Percentiles rank a stretch among this genome's conserved stretches.
Evolutionary conservation across 257 asterid genomes (phyloP).

Genomic region (Solanum paucissectum): DNA sequence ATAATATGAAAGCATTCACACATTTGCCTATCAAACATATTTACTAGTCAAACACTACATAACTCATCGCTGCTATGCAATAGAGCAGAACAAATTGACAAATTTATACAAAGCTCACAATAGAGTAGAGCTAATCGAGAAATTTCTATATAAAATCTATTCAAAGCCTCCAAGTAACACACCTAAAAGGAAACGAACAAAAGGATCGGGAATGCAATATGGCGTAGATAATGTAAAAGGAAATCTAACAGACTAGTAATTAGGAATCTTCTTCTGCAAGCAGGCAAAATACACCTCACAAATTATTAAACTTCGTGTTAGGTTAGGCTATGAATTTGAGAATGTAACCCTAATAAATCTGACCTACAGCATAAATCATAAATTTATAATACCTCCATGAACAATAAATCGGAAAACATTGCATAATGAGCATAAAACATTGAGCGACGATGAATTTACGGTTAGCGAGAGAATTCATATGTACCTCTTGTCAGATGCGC

Average conservation of each 20-base stretch:
- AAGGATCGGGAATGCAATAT: neutral
- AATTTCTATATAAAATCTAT: neutral
- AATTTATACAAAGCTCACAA: neutral
- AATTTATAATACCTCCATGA: neutral
- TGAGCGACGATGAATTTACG: neutral
- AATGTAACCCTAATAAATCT: neutral
- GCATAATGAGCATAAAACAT: neutral
- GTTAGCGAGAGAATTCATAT: neutral
- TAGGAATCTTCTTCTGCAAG: neutral
- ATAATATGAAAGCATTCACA: neutral
- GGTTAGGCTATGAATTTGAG: neutral
- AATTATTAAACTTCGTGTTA: neutral
- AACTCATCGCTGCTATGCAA: neutral
- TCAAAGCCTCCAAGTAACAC: neutral
- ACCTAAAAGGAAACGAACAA: neutral
- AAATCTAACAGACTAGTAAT: neutral
- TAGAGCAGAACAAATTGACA: neutral
- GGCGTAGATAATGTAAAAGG: neutral
- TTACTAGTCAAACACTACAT: neutral
- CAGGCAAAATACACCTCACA: neutral
- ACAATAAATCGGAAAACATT: neutral
- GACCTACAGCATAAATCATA: neutral
- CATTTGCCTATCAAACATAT: neutral
- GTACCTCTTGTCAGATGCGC: slow-evolving; percentile 34
- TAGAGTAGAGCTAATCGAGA: neutral